Evolutionary conservation across 257 asterid species (phyloP).

Genomic region (Przewalskia tangutica): DNA sequence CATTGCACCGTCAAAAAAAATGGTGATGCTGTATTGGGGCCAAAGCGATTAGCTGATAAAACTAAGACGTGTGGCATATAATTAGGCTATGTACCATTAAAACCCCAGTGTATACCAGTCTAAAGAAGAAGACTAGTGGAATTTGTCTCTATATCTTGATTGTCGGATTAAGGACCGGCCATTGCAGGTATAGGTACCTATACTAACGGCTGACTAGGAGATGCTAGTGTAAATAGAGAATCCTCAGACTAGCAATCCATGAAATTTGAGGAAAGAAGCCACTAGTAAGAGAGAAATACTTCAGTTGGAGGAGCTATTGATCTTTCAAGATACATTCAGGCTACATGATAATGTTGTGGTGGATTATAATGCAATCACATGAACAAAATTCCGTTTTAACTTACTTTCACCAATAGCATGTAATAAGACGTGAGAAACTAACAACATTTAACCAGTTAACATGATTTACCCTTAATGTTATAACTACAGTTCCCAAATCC

Average conservation of each 20-base stretch:
- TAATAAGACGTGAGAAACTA: background rate
- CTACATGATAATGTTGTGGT: background rate
- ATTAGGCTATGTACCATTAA: background rate
- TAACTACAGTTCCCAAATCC: background rate
- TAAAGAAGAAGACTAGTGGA: background rate
- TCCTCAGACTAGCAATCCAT: background rate
- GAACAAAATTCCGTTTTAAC: background rate
- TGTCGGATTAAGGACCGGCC: background rate
- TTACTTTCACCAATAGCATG: background rate
- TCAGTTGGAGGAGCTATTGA: background rate
- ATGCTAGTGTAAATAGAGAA: background rate
- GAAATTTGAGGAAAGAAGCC: background rate
- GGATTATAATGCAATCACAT: background rate
- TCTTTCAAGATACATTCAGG: background rate
- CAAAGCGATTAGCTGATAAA: background rate
- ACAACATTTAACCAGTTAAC: background rate
- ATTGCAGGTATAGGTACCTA: background rate
- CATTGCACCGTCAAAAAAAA: background rate
- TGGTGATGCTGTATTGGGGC: background rate
- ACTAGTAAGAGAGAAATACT: background rate
- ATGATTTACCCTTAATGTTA: background rate
- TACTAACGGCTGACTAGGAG: background rate
- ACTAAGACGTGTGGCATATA: background rate
- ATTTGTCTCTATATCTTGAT: background rate
- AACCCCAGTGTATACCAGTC: background rate